Evolutionary conservation across 768 basidiomycete species (phyloP).

Genomic region (Chalciporus pseudorubinellus): DNA sequence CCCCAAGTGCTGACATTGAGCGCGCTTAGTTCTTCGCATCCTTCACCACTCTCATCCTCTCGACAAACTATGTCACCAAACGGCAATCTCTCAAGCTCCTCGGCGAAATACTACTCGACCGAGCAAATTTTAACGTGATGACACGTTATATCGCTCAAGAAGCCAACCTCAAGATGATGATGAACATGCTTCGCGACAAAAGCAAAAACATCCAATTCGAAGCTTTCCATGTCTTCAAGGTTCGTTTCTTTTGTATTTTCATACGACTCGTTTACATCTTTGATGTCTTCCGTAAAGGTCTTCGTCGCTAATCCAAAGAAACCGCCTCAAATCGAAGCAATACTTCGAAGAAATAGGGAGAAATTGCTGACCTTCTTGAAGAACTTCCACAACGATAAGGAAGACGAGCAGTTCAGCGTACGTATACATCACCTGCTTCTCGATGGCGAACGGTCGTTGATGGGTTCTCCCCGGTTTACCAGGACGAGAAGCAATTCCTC

Average conservation of each 20-base stretch:
- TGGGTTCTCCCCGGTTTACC: background rate
- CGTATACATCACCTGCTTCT: constrained; percentile 16
- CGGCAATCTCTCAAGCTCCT: constrained; percentile 97
- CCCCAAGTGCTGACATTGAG: background rate
- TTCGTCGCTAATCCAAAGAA: constrained; percentile 99
- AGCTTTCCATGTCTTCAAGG: constrained; percentile 99
- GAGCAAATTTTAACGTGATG: constrained; percentile 98
- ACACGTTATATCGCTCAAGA: constrained; percentile 95
- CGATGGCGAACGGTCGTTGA: background rate
- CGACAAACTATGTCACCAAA: constrained; percentile 98
- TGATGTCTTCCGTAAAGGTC: constrained; percentile 47
- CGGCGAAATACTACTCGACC: constrained; percentile 95
- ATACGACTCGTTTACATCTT: background rate
- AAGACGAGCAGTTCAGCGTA: constrained; percentile 95
- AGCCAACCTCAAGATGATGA: constrained; percentile 99
- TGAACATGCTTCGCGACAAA: constrained; percentile 97
- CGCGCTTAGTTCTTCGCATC: constrained; percentile 84
- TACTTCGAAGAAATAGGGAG: constrained; percentile 91
- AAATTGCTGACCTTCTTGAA: constrained; percentile 87
- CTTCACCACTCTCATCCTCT: constrained; percentile 89
- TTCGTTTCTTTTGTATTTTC: constrained; percentile 32
- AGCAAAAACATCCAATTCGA: constrained; percentile 99
- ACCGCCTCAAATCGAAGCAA: constrained; percentile 89
- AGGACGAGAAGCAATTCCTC: constrained; percentile 95
- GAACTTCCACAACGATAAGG: constrained; percentile 97